phyloP scores from a whole-genome alignment of 1,284 basidiomycete genomes.

The Ustilago shanxiensis region DNA sequence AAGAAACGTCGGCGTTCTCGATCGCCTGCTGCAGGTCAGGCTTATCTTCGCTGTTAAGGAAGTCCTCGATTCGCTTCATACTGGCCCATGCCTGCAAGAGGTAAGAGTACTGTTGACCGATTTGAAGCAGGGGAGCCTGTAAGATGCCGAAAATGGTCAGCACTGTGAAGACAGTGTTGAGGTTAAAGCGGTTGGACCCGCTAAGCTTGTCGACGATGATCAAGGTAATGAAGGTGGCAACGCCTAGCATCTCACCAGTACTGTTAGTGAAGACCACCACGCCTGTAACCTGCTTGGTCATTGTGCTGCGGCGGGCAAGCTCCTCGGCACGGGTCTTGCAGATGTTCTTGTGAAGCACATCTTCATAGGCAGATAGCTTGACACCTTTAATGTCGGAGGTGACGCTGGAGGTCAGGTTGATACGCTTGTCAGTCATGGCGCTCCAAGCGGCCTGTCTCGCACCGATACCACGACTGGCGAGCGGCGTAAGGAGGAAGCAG shows the following conservation, averaged over 20 bases:
- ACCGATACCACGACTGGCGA: constrained; percentile 49
- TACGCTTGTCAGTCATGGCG: constrained; percentile 50
- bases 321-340: constrained; percentile 49
- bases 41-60: constrained; percentile 40
- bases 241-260: constrained; percentile 35
- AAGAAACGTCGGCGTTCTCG: constrained; percentile 5
- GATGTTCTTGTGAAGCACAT: constrained; percentile 48
- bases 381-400: constrained; percentile 62
- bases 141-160: constrained; percentile 56
- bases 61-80: constrained; percentile 56
- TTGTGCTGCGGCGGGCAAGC: constrained; percentile 15
- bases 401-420: constrained; percentile 55
- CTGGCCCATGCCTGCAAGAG: constrained; percentile 56
- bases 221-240: constrained; percentile 52
- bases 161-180: constrained; percentile 60
- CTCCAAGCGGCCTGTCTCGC: constrained; percentile 55
- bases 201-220: constrained; percentile 44
- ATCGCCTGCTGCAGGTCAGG: constrained; percentile 26
- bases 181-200: constrained; percentile 47
- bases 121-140: constrained; percentile 46
- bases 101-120: constrained; percentile 59
- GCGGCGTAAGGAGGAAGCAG: constrained; percentile 49
- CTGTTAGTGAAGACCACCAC: constrained; percentile 46
- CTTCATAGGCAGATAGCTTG: constrained; percentile 64
- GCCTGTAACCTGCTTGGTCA: constrained; percentile 35